Evolutionary conservation across 768 basidiomycete genomes (phyloP).

Genomic region (Xerocomellus amylosporus): DNA sequence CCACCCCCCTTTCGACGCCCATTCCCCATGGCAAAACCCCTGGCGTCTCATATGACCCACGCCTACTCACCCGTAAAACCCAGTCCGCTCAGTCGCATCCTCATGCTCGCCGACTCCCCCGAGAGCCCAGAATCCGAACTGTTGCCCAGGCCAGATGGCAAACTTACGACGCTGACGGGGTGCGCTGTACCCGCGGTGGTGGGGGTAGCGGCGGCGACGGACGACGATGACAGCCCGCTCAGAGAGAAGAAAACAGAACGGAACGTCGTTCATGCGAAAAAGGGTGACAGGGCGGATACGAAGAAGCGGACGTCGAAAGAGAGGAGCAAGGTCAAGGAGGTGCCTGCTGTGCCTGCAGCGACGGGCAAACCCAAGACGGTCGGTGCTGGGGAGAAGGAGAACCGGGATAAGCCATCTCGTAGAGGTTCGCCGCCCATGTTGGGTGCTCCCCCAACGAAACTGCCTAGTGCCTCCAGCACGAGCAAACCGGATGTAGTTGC

Average conservation of each 20-base stretch:
- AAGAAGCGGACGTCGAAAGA: conserved; percentile 37
- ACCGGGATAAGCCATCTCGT: conserved; percentile 35
- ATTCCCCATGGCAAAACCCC: conserved; percentile 71
- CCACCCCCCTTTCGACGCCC: conserved; percentile 36
- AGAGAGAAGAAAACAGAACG: conserved; percentile 46
- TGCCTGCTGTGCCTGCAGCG: conserved; percentile 7
- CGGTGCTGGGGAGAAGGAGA: conserved; percentile 34
- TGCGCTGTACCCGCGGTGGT: conserved; percentile 18
- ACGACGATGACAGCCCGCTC: conserved; percentile 53
- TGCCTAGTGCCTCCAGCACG: neutral
- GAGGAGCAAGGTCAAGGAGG: conserved; percentile 40
- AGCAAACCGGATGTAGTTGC: conserved; percentile 12
- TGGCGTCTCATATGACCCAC: conserved; percentile 67
- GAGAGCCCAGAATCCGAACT: conserved; percentile 32
- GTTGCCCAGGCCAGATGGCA: neutral
- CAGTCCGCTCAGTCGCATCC: conserved; percentile 75
- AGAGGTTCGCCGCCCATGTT: conserved; percentile 24
- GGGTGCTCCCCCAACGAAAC: conserved; percentile 21
- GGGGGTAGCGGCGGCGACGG: conserved; percentile 27
- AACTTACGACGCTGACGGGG: conserved; percentile 27
- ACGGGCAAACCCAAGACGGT: conserved; percentile 31
- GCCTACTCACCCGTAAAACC: conserved; percentile 81
- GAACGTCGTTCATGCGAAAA: conserved; percentile 24
- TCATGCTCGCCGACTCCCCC: conserved; percentile 67
- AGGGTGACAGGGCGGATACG: conserved; percentile 8